Evolutionary conservation across 768 basidiomycete species (phyloP).

Genomic region (Russula vinacea): DNA sequence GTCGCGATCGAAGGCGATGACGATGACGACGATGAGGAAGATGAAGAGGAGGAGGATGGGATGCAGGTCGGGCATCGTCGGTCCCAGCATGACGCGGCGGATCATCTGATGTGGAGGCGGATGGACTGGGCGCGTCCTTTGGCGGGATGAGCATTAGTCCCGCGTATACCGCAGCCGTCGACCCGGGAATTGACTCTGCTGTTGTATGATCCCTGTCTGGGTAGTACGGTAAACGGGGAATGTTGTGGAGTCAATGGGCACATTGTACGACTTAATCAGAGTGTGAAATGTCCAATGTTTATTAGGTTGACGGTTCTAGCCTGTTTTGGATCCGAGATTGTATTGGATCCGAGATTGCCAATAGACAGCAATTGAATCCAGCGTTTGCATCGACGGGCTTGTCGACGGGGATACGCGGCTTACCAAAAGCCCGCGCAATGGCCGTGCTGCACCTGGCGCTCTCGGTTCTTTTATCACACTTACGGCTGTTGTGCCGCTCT

Average conservation of each 20-base stretch:
- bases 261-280: no score
- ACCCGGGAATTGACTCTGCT: constrained; percentile 1
- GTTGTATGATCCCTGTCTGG: not conserved
- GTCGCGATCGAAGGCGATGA: constrained; percentile 71
- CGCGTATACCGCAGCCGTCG: constrained; percentile 13
- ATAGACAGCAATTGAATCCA: no score
- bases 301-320: no score
- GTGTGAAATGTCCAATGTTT: not conserved
- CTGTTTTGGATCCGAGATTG: no score
- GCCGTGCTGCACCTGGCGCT: no score
- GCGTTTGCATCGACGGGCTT: no score
- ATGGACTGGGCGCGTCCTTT: constrained; percentile 62
- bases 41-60: constrained; percentile 49
- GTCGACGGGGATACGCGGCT: not conserved
- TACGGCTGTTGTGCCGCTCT: constrained; percentile 11
- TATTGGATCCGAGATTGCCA: no score
- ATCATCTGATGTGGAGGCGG: constrained; percentile 37
- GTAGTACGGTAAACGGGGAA: no score
- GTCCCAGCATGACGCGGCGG: constrained; percentile 10
- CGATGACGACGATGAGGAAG: constrained; percentile 61
- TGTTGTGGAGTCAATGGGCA: not conserved
- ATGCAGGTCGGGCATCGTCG: constrained; percentile 33
- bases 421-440: no score
- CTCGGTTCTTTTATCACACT: not conserved
- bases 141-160: constrained; percentile 80